phyloP scores from a whole-genome alignment of 345 rosid species.

The Raphanus raphanistrum region DNA sequence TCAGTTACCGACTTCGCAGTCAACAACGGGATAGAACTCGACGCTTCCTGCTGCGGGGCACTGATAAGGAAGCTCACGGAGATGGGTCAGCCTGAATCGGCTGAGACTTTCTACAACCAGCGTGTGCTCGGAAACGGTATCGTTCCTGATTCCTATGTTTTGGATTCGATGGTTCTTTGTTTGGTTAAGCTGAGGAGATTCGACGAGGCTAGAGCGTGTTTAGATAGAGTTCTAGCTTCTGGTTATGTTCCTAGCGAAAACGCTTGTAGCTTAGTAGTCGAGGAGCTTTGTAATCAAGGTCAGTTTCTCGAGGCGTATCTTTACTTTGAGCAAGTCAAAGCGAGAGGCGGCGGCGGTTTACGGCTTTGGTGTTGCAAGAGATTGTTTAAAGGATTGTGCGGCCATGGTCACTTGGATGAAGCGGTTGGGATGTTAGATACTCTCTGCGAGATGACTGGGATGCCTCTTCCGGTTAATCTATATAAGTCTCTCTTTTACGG shows the following conservation, averaged over 20 bases:
- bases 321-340: constrained; percentile 39
- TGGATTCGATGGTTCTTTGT: constrained; percentile 55
- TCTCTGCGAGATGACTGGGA: constrained; percentile 45
- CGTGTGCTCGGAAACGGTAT: constrained; percentile 45
- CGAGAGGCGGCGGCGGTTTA: constrained; percentile 40
- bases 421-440: constrained; percentile 51
- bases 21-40: constrained; percentile 48
- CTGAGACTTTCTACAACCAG: constrained; percentile 42
- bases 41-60: constrained; percentile 32
- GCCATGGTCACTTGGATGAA: constrained; percentile 51
- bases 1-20: constrained; percentile 44
- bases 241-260: constrained; percentile 39
- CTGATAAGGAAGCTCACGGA: constrained; percentile 49
- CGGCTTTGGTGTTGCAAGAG: constrained; percentile 46
- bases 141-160: constrained; percentile 43
- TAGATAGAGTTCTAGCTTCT: constrained; percentile 46
- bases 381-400: constrained; percentile 53
- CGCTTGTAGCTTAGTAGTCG: constrained; percentile 45
- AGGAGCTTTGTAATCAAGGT: constrained; percentile 43
- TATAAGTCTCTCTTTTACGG: constrained; percentile 65
- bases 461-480: constrained; percentile 46
- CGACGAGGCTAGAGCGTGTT: constrained; percentile 52
- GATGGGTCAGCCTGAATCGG: constrained; percentile 47
- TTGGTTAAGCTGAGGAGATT: constrained; percentile 51
- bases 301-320: constrained; percentile 54